Percentiles rank a stretch among this genome's conserved stretches.
Evolutionary conservation across 768 basidiomycete genomes (phyloP).

Genomic region (Mycena chlorophos): DNA sequence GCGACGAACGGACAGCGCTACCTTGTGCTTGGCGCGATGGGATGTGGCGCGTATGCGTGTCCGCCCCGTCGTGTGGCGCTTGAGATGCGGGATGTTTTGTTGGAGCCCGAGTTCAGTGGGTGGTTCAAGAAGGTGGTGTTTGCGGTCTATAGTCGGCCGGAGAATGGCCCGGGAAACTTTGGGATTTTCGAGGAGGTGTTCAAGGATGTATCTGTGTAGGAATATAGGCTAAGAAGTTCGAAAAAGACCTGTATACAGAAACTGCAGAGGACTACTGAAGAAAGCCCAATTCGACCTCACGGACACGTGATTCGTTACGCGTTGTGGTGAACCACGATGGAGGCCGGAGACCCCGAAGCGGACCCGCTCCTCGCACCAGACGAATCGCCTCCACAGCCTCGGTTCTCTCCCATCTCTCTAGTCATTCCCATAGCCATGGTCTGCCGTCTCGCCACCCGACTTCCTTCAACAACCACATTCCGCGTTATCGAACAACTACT

Average conservation of each 20-base stretch:
- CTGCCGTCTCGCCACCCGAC: slow-evolving; percentile 12
- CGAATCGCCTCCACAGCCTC: background rate
- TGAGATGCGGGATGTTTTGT: slow-evolving; percentile 43
- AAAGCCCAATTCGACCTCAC: too few relatives aligned
- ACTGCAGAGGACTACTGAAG: too few relatives aligned
- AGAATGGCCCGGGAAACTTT: slow-evolving; percentile 37
- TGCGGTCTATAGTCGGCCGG: slow-evolving; percentile 39
- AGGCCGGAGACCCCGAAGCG: too few relatives aligned
- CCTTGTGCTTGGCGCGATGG: slow-evolving; percentile 46
- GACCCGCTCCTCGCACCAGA: background rate
- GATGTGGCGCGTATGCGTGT: slow-evolving; percentile 45
- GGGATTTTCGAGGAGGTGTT: slow-evolving; percentile 39
- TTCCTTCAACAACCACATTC: slow-evolving; percentile 19
- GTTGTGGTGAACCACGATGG: too few relatives aligned
- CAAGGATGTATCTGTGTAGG: slow-evolving; percentile 27
- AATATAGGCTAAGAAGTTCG: too few relatives aligned
- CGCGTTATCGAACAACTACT: slow-evolving; percentile 12
- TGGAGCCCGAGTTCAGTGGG: slow-evolving; percentile 44
- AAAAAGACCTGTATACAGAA: too few relatives aligned
- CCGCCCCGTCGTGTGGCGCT: slow-evolving; percentile 41
- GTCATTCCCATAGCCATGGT: slow-evolving; percentile 12
- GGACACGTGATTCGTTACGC: too few relatives aligned
- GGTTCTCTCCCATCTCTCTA: slow-evolving; percentile 1
- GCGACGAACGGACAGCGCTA: slow-evolving; percentile 36
- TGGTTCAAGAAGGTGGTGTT: slow-evolving; percentile 43